These are phyloP conservation scores for Phyllosticta citrichinensis DNA, from an alignment of 2,329 filamentous ascomycete species.

Conservation along the genomic window DNA sequence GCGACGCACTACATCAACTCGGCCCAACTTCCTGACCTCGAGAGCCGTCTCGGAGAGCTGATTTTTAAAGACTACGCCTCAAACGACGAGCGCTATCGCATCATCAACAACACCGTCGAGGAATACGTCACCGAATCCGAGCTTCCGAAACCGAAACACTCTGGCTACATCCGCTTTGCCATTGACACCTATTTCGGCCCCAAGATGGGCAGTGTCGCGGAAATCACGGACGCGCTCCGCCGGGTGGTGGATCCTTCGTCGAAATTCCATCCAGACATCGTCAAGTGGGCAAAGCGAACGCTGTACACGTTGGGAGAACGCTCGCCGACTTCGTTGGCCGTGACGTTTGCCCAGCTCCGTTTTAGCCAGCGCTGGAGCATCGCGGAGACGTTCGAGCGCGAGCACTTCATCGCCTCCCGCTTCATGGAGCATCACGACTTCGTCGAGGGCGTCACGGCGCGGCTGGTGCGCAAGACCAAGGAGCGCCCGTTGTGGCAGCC, in stretches of 20 bases:
- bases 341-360: slow-evolving; percentile 74
- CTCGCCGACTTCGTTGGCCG: slow-evolving; percentile 79
- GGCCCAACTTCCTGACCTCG: slow-evolving; percentile 68
- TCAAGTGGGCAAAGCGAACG: slow-evolving; percentile 71
- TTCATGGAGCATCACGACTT: slow-evolving; percentile 95
- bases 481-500: slow-evolving; percentile 67
- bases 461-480: slow-evolving; percentile 61
- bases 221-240: slow-evolving; percentile 60
- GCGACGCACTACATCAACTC: slow-evolving; percentile 97
- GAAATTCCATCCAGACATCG: slow-evolving; percentile 34
- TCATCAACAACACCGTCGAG: slow-evolving; percentile 81
- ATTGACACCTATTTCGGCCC: slow-evolving; percentile 59
- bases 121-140: slow-evolving; percentile 86
- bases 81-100: slow-evolving; percentile 51
- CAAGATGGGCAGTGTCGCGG: slow-evolving; percentile 51
- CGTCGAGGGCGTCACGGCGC: slow-evolving; percentile 76
- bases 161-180: slow-evolving; percentile 61
- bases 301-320: slow-evolving; percentile 63
- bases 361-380: slow-evolving; percentile 70
- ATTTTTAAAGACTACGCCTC: slow-evolving; percentile 70
- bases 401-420: slow-evolving; percentile 70
- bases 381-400: slow-evolving; percentile 70
- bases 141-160: slow-evolving; percentile 41
- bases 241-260: slow-evolving; percentile 26
- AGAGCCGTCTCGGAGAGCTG: slow-evolving; percentile 78